Conservation (phyloP, 495 filamentous ascomycete genomes). For the Xylaria palmicola region DNA sequence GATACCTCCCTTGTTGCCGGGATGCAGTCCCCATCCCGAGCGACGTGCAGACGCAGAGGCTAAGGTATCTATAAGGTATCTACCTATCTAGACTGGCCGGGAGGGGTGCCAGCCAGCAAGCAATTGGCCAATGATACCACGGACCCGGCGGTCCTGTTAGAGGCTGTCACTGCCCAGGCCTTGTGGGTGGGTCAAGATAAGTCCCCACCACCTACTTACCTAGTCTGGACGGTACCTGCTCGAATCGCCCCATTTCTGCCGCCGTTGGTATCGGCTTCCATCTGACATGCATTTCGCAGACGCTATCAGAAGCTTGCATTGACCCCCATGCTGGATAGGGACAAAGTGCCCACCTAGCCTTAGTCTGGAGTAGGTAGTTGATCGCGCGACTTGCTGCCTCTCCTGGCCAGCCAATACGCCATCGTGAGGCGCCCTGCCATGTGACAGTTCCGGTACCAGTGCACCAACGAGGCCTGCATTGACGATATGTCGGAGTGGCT, state of each 20-base stretch:
- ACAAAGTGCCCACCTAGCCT: neutral
- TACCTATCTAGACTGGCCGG: neutral
- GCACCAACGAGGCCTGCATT: no score
- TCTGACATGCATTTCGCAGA: neutral
- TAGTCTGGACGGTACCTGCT: no score
- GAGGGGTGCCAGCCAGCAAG: neutral
- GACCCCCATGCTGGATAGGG: no score
- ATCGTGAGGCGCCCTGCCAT: conserved; percentile 9
- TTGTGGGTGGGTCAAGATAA: no score
- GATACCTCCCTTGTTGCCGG: no score
- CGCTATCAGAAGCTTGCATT: no score
- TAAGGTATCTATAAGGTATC: neutral
- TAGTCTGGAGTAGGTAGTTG: neutral
- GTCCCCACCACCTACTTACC: no score
- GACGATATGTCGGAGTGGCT: no score
- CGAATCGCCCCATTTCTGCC: neutral
- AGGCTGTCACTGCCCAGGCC: no score
- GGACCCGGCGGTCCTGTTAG: neutral
- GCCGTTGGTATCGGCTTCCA: neutral
- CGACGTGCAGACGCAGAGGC: neutral
- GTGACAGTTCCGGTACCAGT: neutral
- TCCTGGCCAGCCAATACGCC: neutral
- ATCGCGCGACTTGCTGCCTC: conserved; percentile 9
- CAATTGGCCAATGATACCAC: conserved; percentile 2
- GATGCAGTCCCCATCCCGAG: no score